A percentile compares a stretch with the other conserved stretches of the same genome.
phyloP scores from a whole-genome alignment of 2,329 filamentous ascomycete genomes.

The Aspergillus piperis region DNA sequence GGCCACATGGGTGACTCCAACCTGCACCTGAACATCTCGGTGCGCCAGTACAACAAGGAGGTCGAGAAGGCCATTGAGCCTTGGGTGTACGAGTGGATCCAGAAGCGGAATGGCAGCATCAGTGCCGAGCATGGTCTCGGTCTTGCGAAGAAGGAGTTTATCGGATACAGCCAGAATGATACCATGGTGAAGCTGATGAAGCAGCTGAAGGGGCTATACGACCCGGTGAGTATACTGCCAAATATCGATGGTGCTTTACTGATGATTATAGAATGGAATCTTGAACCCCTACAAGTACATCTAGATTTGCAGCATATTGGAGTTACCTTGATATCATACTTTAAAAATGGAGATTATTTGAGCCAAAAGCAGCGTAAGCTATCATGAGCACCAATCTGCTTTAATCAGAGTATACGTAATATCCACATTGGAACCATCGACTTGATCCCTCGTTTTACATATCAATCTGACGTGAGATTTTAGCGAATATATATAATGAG shows the following conservation, averaged over 20 bases:
- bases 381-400: no score
- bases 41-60: constrained; percentile 77
- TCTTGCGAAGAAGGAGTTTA: constrained; percentile 91
- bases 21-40: constrained; percentile 86
- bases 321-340: no score
- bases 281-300: constrained; percentile 99
- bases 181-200: constrained; percentile 90
- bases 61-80: constrained; percentile 89
- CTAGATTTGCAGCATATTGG: constrained; percentile 21
- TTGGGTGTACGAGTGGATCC: constrained; percentile 97
- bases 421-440: no score
- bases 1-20: constrained; percentile 98
- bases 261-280: constrained; percentile 74
- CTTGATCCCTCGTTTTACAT: no score
- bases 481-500: no score
- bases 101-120: constrained; percentile 84
- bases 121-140: constrained; percentile 95
- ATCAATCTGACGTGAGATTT: no score
- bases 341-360: no score
- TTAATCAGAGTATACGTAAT: no score
- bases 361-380: no score
- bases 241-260: not conserved
- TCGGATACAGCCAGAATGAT: constrained; percentile 87
- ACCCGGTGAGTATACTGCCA: constrained; percentile 68
- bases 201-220: constrained; percentile 90